Evolutionary conservation across 768 basidiomycete species (phyloP).

Genomic region (Phylloporus scabripes): DNA sequence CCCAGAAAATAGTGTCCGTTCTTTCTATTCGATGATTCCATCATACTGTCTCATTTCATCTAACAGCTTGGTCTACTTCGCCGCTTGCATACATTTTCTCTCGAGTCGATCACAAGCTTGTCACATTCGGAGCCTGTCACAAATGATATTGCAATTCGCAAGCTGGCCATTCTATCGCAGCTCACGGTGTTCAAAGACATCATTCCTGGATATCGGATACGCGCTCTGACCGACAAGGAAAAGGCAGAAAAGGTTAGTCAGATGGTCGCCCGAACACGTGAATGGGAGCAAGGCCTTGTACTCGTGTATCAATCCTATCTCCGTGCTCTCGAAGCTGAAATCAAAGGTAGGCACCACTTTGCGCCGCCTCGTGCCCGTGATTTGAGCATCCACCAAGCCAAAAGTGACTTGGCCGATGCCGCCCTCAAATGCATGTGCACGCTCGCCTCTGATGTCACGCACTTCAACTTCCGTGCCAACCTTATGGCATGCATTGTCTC

Average conservation of each 20-base stretch:
- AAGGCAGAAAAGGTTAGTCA: constrained; percentile 92
- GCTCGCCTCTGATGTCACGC: constrained; percentile 73
- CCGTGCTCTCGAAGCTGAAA: constrained; percentile 74
- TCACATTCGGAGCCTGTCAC: constrained; percentile 62
- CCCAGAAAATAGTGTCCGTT: constrained; percentile 87
- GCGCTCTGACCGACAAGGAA: constrained; percentile 83
- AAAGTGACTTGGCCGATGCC: constrained; percentile 57
- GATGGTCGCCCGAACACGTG: constrained; percentile 81
- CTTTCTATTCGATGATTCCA: neutral
- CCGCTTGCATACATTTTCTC: constrained; percentile 85
- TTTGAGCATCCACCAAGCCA: constrained; percentile 41
- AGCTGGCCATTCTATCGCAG: constrained; percentile 84
- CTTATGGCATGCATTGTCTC: constrained; percentile 85
- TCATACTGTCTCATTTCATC: constrained; percentile 13
- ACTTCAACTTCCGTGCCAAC: constrained; percentile 96
- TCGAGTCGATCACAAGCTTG: constrained; percentile 63
- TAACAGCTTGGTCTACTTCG: constrained; percentile 79
- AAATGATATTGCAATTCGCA: constrained; percentile 81
- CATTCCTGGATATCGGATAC: constrained; percentile 94
- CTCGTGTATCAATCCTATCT: constrained; percentile 85
- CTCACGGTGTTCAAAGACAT: constrained; percentile 95
- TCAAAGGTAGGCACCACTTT: constrained; percentile 53
- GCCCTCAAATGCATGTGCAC: constrained; percentile 86
- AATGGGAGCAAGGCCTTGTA: constrained; percentile 95
- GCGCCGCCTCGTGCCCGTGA: constrained; percentile 14